phyloP scores from a whole-genome alignment of 108 stramenopile genomes.

The Poteriospumella lacustris region DNA sequence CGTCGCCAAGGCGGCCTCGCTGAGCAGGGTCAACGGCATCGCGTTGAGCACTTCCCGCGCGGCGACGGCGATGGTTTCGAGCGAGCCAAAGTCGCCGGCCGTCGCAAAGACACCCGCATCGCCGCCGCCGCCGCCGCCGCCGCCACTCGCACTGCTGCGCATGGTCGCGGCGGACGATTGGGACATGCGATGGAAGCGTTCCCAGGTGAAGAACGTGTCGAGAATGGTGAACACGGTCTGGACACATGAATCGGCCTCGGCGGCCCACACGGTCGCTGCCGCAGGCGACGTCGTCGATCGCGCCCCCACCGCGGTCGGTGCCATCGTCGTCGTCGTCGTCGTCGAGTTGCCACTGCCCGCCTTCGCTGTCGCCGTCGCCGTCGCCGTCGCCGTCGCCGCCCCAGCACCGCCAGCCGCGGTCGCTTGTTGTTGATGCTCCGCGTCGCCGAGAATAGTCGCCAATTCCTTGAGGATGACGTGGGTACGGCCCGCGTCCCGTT shows the following conservation, averaged over 20 bases:
- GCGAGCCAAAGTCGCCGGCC: background rate
- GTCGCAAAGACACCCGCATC: background rate
- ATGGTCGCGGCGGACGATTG: background rate
- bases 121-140: background rate
- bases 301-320: background rate
- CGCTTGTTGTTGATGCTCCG: background rate
- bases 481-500: background rate
- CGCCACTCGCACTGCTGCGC: background rate
- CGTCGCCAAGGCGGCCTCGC: background rate
- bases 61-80: background rate
- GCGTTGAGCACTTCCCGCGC: background rate
- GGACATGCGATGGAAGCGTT: background rate
- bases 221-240: slow-evolving; percentile 1
- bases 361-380: background rate
- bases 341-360: background rate
- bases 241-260: background rate
- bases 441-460: background rate
- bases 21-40: background rate
- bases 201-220: slow-evolving; percentile 12
- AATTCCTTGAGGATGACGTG: background rate
- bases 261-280: background rate
- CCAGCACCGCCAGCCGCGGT: too few species aligned
- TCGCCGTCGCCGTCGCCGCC: too few species aligned
- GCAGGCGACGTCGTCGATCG: background rate
- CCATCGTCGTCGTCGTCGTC: background rate